Evolutionary conservation across 2,329 filamentous ascomycete species (phyloP).

Genomic region (Samsoniella hepiali): DNA sequence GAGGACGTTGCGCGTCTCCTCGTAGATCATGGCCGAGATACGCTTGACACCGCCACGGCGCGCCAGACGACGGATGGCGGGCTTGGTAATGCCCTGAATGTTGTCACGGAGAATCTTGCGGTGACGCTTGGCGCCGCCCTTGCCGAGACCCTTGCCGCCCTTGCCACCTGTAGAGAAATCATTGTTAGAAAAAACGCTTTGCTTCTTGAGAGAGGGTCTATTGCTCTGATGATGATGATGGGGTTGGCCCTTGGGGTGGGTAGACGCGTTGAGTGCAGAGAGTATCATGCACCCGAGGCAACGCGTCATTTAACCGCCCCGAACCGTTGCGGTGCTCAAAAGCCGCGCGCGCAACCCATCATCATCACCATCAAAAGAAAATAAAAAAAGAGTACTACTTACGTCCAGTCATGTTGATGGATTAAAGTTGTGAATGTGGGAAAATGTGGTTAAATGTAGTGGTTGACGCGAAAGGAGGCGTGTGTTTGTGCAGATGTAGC

Average conservation of each 20-base stretch:
- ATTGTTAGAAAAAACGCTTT: conserved; percentile 42
- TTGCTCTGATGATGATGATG: not conserved
- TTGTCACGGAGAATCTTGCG: conserved; percentile 99
- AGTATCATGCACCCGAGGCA: not conserved
- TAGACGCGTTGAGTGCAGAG: not conserved
- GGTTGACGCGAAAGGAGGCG: conserved; percentile 24
- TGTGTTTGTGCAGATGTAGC: conserved; percentile 23
- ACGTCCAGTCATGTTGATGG: conserved; percentile 60
- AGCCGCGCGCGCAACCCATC: not conserved
- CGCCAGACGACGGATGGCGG: conserved; percentile 95
- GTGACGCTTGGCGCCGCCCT: conserved; percentile 98
- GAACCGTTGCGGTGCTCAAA: not conserved
- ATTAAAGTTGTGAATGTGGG: conserved; percentile 26
- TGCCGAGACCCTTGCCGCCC: conserved; percentile 96
- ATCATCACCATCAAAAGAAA: conserved; percentile 5
- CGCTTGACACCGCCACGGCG: conserved; percentile 99
- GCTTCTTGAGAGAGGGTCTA: not conserved
- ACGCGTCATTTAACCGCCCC: conserved; percentile 15
- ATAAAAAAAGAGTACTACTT: conserved; percentile 41
- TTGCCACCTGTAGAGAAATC: conserved; percentile 66
- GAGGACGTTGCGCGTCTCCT: conserved; percentile 66
- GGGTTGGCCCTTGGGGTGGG: not conserved
- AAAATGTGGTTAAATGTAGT: conserved; percentile 27
- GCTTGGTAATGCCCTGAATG: conserved; percentile 99
- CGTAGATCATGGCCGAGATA: conserved; percentile 90